These are phyloP conservation scores for Diaporthe velutina DNA, from an alignment of 2,329 filamentous ascomycete genomes.

Conservation along the genomic window DNA sequence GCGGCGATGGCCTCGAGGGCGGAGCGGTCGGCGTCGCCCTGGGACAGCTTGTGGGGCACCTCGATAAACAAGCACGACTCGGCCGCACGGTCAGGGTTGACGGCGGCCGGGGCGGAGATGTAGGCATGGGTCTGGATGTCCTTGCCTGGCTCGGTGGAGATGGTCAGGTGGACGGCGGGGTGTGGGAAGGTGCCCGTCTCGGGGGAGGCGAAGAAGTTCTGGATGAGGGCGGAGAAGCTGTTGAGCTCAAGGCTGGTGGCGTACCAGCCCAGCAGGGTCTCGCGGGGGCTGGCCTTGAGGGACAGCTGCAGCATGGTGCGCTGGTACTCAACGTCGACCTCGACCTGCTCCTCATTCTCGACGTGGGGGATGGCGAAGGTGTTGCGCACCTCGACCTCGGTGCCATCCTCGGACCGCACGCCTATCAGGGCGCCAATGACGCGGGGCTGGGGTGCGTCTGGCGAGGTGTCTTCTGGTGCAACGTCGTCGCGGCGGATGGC, in stretches of 20 bases:
- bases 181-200: slow-evolving; percentile 98
- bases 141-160: slow-evolving; percentile 88
- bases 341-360: slow-evolving; percentile 97
- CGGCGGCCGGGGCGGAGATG: slow-evolving; percentile 94
- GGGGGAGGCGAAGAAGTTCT: slow-evolving; percentile 98
- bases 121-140: slow-evolving; percentile 93
- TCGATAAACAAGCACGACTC: slow-evolving; percentile 98
- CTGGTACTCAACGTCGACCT: slow-evolving; percentile 99
- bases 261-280: slow-evolving; percentile 97
- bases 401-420: slow-evolving; percentile 94
- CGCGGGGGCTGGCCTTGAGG: slow-evolving; percentile 92
- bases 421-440: slow-evolving; percentile 97
- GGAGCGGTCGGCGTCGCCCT: slow-evolving; percentile 73
- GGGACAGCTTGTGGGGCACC: slow-evolving; percentile 93
- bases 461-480: slow-evolving; percentile 35
- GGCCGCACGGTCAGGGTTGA: slow-evolving; percentile 92
- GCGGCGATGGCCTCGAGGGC: slow-evolving; percentile 85
- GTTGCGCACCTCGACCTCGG: slow-evolving; percentile 94
- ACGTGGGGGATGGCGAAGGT: slow-evolving; percentile 99
- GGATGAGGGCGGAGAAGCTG: slow-evolving; percentile 97
- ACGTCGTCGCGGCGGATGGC: slow-evolving; percentile 85
- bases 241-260: slow-evolving; percentile 97
- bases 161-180: slow-evolving; percentile 96
- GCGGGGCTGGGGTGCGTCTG: slow-evolving; percentile 79
- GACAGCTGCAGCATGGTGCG: slow-evolving; percentile 98